Evolutionary conservation across 2,329 filamentous ascomycete genomes (phyloP), one percentile per base, ranked within the genome.

Genomic region (Fusarium bulbicola): DNA sequence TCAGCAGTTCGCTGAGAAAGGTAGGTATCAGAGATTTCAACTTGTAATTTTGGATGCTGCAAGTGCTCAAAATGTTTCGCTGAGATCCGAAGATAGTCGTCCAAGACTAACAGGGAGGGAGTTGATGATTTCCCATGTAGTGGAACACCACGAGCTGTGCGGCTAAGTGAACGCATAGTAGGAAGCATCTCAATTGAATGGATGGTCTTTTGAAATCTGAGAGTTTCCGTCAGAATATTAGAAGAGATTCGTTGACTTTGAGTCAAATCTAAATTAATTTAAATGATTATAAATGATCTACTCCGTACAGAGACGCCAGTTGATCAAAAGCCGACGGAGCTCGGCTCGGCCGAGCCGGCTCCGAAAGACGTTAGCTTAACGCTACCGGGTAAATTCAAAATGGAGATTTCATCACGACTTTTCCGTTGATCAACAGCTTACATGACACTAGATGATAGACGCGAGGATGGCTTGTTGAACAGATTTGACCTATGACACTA

Each of bases 141-240:
- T 13, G 34, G 4, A 32, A 34, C 36, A 7, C 57, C 46, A 14
- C 46, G 57, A 15, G 46, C 34, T 8, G 24, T 34, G 9, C 26
- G 46, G 11, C 20, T 3, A 21, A 40, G 36, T 0, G 18, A 40
- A 39, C 45, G 57, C 10, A 50, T n/a, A 39, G 34, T 26, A 7
- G 45, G 26, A 20, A 54, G 10, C 57, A 59, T 54, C 1, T 32
- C 18, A 12, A 21, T 11, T 21, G 10, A 34, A 6, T n/a, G 2
- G 7, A 6, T n/a, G 3, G 7, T 24, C 5, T n/a, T 16, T 26
- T 10, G 0, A 6, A 28, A 2, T 11, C 2, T 4, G 6, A 6
- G 14, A 10, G 24, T 2, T 21, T 28, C 1, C 10, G 6, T n/a
- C 1, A 9, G 7, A n/a, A 5, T n/a, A 7, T 10, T 7, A 5